Base-by-base conservation (phyloP, 192 early-diverging fungal genomes). In the Coemansia sp. region DNA sequence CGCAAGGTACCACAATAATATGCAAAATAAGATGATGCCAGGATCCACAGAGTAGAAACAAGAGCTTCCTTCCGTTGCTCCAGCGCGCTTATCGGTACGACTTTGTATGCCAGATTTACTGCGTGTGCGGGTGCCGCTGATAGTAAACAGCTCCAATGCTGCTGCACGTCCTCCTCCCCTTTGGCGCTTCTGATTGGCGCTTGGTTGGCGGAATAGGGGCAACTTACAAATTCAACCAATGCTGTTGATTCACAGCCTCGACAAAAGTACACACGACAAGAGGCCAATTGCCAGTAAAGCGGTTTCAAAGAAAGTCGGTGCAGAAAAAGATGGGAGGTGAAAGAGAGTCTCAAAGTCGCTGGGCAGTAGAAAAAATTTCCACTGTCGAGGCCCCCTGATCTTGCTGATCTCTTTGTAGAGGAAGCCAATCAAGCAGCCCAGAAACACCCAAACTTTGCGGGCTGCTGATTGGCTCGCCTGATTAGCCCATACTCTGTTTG, bases 111-210 rank as follows among this genome's bases (percentile, higher is more conserved):
- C 28, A 4, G 28, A 17, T 20, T n/a, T 56, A 56, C 54, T 56
- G 54, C 54, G 54, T n/a, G 54, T 6, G 17, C 11, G 21, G 26
- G 20, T 56, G 54, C 54, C 54, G 54, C 40, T 56, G 54, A 56
- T 56, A 56, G 54, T 56, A 56, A 56, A 56, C 54, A 56, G 28
- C 54, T 56, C 54, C 54, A 56, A 56, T 56, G 34, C 18, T 36
- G 54, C 54, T 56, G 54, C 54, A 56, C 54, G 54, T 56, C n/a
- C 54, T 56, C 28, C 34, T 25, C 34, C 54, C 54, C 28, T 55
- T 26, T 6, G 15, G 14, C 25, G 12, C 14, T 15, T 54, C 52
- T 25, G 25, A 11, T 28, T 3, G 23, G 11, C 6, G 18, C 52
- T 54, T 28, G 25, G 34, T 54, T 25, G 25, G n/a, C 25, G 34